Percentiles rank a stretch among this genome's conserved stretches.
These are phyloP conservation scores for Brassica incana DNA, from an alignment of 345 rosid species.

Conservation along the genomic window DNA sequence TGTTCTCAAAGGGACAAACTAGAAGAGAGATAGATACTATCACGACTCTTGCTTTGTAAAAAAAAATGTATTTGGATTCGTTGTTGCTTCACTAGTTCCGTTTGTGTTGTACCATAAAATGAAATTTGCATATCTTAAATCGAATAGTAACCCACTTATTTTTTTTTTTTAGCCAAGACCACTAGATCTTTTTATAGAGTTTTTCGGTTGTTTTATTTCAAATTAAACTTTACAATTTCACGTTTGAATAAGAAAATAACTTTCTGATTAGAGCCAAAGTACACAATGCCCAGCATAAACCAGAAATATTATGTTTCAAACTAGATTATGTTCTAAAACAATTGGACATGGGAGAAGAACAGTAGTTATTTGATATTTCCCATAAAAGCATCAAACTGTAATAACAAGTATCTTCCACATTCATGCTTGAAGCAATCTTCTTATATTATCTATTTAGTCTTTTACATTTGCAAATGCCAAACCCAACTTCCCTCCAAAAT, in stretches of 20 bases:
- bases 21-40: conserved; percentile 1
- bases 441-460: conserved; percentile 6
- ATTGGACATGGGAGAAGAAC: no score
- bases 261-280: no score
- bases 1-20: conserved; percentile 26
- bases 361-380: no score
- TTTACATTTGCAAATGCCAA: conserved; percentile 37
- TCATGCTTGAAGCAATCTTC: not conserved
- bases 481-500: conserved; percentile 27
- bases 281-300: no score
- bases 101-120: not conserved
- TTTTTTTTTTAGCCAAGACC: no score
- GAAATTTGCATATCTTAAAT: not conserved
- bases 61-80: not conserved
- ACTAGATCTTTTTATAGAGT: no score
- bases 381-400: not conserved
- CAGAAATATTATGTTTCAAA: no score
- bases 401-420: not conserved
- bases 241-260: no score
- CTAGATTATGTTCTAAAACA: no score
- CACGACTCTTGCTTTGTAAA: conserved; percentile 5
- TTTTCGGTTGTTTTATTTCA: no score
- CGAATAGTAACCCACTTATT: not conserved
- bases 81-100: not conserved
- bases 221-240: no score